Evolutionary conservation across 495 filamentous ascomycete species (phyloP), one percentile per base, ranked within the genome.

Genomic region (Hyaloscypha bicolor): DNA sequence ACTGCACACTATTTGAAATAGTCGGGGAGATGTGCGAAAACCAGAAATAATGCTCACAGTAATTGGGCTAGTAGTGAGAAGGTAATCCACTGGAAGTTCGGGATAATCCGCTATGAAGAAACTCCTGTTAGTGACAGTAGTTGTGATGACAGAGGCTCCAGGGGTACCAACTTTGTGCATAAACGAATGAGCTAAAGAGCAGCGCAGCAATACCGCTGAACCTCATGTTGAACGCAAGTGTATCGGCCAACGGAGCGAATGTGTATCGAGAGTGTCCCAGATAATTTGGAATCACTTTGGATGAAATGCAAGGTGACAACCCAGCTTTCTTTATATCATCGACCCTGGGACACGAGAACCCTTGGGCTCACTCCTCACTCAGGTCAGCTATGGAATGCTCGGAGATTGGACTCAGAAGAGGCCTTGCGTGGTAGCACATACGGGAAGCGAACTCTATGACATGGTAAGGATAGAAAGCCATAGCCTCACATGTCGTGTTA

Each of bases 131-230:
- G 6, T 19, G 25, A 16, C 35, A 37, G 3, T 55, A 3, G 6
- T 30, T 64, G 62, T 55, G 32, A 56, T 32, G 22, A 55, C 6
- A 22, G 2, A 31, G 51, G 55, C 14, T 57, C 37, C 12, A 29
- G 22, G 60, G 30, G 3, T 45, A 45, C 39, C 11, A 9, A 60
- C 57, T 37, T 19, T 62, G 60, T 19, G 35, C 60, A 62, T 21
- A 22, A 62, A 30, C 60, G 60, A 62, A 25, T 9, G 33, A 51
- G 60, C 60, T 39, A n/a, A 42, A 51, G 16, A 62, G 19, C 37
- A 62, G 60, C 22, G 60, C 60, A 16, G 21, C 25, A 51, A 62
- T 11, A 25, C 45, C 22, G 39, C 14, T 62, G n/a, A 51, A 21
- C 35, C 30, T 62, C 60, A 62, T 62, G 29, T 45, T 30, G 39